Evolutionary conservation across 345 rosid species (phyloP), one percentile per base, ranked within the genome.

Genomic region (Eucalyptus cloeziana): DNA sequence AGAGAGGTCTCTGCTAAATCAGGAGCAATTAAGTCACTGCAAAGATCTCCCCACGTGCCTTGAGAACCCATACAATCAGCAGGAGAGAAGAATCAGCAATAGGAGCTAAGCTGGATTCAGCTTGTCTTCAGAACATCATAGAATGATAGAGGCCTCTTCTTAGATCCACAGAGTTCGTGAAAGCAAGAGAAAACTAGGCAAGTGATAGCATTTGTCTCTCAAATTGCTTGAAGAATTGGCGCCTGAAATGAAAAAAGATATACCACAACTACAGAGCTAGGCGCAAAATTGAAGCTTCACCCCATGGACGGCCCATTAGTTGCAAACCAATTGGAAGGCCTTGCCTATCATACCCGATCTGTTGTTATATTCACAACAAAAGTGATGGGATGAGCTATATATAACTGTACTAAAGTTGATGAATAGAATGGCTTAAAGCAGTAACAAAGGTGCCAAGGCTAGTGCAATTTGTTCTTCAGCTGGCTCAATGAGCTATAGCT

Each of bases 311-410:
- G 45, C 98, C 96, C 45, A 97, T 95, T 69, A 95, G 92, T 87
- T 97, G 98, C 90, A 97, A 88, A 87, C 99, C 99, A 49, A 97
- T 94, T 5, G 98, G 98, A 89, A 96, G 97, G 87, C 98, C 98
- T 91, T 95, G 94, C 91, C 95, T 96, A 91, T 96, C 98, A 91
- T 96, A 95, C 50, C 99, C 98, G 76, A 97, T 92, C 98, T 97
- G 94, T 56, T 97, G 94, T 56, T 3, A 89, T 85, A 25, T 69
- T 87, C 87, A 58, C 62, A 31, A 58, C 13, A 71, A 52, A 89
- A 85, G 52, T 44, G 37, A 64, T 5, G 37, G n/a, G 33, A 50
- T 86, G 27, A 88, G 69, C 25, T 44, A 31, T 21, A 33, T 76
- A 24, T 13, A 9, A 76, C 47, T 21, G 15, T 40, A 21, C 83